phyloP scores from a whole-genome alignment of 495 filamentous ascomycete genomes.

The Xylaria nigripes region DNA sequence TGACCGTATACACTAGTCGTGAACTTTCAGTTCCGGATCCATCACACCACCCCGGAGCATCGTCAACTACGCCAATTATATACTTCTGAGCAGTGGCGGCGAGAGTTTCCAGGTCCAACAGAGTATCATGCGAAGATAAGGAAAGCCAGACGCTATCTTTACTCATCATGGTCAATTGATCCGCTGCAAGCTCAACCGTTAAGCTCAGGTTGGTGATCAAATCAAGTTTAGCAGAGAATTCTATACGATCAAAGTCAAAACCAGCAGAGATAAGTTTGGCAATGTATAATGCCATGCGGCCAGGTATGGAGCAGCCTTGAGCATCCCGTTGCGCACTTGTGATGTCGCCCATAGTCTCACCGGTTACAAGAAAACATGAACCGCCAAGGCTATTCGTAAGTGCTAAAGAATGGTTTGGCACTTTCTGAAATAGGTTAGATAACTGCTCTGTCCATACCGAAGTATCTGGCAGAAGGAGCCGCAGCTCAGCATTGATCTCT shows the following conservation, averaged over 20 bases:
- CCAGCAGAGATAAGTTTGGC: constrained; percentile 42
- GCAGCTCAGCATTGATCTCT: constrained; percentile 1
- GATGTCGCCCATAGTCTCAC: constrained; percentile 15
- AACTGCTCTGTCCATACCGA: constrained; percentile 41
- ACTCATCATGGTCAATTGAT: constrained; percentile 35
- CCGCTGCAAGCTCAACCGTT: constrained; percentile 33
- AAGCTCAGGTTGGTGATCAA: constrained; percentile 34
- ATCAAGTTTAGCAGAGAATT: constrained; percentile 28
- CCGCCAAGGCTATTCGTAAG: constrained; percentile 66
- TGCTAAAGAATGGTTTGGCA: constrained; percentile 55
- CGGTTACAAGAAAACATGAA: constrained; percentile 55
- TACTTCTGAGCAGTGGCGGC: constrained; percentile 48
- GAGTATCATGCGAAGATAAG: constrained; percentile 34
- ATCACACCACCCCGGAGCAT: constrained; percentile 25
- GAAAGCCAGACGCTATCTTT: constrained; percentile 30
- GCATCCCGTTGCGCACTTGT: constrained; percentile 45
- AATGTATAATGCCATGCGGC: constrained; percentile 65
- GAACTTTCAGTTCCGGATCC: constrained; percentile 18
- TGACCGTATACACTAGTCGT: constrained; percentile 26
- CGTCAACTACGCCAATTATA: constrained; percentile 41
- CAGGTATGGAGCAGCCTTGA: constrained; percentile 58
- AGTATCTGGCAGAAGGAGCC: constrained; percentile 33
- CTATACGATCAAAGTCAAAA: constrained; percentile 22
- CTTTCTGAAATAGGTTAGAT: constrained; percentile 46
- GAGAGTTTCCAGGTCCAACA: constrained; percentile 54